Percentiles rank a stretch among this genome's conserved stretches.
phyloP scores from a whole-genome alignment of 352 stramenopile genomes.

The Phytopythium litorale region DNA sequence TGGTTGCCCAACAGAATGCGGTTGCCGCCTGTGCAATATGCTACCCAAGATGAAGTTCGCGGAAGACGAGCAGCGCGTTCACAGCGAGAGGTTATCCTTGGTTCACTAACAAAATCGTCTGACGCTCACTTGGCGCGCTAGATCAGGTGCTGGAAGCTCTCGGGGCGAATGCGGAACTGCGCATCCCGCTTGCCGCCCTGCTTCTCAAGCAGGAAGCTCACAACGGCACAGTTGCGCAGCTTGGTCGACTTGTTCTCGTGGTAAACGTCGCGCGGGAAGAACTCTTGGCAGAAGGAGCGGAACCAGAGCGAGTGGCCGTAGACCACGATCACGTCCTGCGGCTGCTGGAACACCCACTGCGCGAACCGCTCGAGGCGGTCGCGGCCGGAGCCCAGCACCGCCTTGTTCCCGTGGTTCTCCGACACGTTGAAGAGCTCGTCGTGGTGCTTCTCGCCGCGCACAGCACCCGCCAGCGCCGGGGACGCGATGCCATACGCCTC shows the following conservation, averaged over 20 bases:
- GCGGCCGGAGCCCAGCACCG: constrained; percentile 50
- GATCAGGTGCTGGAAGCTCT: constrained; percentile 44
- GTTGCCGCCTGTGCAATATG: not conserved
- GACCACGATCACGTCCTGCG: constrained; percentile 62
- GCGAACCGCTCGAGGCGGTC: constrained; percentile 61
- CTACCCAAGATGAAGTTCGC: not conserved
- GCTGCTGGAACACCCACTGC: constrained; percentile 57
- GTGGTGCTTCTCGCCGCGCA: constrained; percentile 36
- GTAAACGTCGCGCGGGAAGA: constrained; percentile 37
- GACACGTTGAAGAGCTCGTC: constrained; percentile 72
- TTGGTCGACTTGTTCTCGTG: constrained; percentile 59
- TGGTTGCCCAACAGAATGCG: not conserved
- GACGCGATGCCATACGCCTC: constrained; percentile 37
- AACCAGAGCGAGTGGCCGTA: constrained; percentile 89
- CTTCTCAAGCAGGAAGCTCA: constrained; percentile 68
- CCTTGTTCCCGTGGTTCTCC: constrained; percentile 84
- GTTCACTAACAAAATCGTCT: not conserved
- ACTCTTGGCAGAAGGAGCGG: constrained; percentile 77
- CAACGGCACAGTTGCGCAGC: constrained; percentile 74
- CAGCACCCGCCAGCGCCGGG: constrained; percentile 19
- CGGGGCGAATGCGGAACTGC: constrained; percentile 34
- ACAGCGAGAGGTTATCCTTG: not conserved
- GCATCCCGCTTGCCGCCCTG: constrained; percentile 15
- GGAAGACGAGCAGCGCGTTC: not conserved
- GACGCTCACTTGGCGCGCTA: not conserved